A percentile compares a stretch with the other conserved stretches of the same genome.
Conservation (phyloP, 2,329 filamentous ascomycete genomes). For the Ambrosiella xylebori region DNA sequence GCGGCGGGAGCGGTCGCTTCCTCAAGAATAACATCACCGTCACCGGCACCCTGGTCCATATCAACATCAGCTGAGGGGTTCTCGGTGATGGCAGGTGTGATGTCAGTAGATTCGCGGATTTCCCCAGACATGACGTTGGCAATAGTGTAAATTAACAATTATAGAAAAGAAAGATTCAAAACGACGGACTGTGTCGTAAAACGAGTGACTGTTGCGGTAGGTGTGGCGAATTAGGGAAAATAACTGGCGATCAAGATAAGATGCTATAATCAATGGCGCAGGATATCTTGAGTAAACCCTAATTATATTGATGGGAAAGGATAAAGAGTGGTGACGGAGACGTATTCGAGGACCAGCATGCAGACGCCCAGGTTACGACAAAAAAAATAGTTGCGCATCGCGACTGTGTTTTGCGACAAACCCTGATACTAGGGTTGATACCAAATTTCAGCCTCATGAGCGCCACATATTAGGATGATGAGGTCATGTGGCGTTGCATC, state of each 20-base stretch:
- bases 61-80: constrained; percentile 23
- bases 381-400: not conserved
- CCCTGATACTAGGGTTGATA: not conserved
- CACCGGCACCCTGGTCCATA: constrained; percentile 21
- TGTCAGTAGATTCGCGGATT: constrained; percentile 12
- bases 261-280: not conserved
- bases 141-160: not conserved
- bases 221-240: not conserved
- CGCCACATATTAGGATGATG: not conserved
- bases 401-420: not conserved
- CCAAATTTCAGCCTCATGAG: not conserved
- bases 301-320: not conserved
- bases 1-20: constrained; percentile 14
- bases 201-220: not conserved
- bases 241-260: not conserved
- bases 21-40: constrained; percentile 21
- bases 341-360: not conserved
- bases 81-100: constrained; percentile 14
- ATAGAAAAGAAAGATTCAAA: not conserved
- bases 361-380: not conserved
- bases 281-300: not conserved
- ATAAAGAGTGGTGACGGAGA: not conserved
- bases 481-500: not conserved
- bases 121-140: not conserved
- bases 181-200: not conserved